A percentile compares a stretch with the other conserved stretches of the same genome.
Evolutionary conservation across 2,329 filamentous ascomycete genomes (phyloP).

Genomic region (Phaeophleospora eucalypticola): DNA sequence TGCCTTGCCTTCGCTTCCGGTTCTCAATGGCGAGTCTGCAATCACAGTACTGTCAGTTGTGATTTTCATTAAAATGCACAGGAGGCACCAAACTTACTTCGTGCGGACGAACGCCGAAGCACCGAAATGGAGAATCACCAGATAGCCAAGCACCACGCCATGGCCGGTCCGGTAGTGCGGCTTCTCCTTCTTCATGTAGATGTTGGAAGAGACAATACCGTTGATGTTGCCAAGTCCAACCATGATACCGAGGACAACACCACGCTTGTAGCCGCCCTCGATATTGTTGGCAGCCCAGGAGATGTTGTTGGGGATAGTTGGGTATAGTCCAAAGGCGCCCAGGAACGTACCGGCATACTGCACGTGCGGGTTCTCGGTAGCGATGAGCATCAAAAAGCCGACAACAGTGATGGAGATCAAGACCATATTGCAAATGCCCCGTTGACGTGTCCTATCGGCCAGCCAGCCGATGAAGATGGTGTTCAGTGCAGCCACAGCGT

Average conservation of each 20-base stretch:
- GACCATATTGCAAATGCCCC: slow-evolving; percentile 75
- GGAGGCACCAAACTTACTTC: slow-evolving; percentile 37
- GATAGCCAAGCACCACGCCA: slow-evolving; percentile 67
- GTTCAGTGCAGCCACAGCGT: slow-evolving; percentile 64
- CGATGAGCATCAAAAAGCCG: slow-evolving; percentile 77
- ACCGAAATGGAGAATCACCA: slow-evolving; percentile 49
- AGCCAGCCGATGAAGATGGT: slow-evolving; percentile 68
- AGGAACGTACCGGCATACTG: slow-evolving; percentile 82
- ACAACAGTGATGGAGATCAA: slow-evolving; percentile 65
- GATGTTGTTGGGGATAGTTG: slow-evolving; percentile 80
- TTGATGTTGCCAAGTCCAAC: slow-evolving; percentile 90
- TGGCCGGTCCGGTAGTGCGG: slow-evolving; percentile 55
- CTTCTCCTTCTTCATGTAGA: slow-evolving; percentile 51
- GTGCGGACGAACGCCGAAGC: slow-evolving; percentile 61
- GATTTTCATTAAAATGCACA: too few species aligned
- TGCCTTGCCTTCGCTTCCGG: slow-evolving; percentile 58
- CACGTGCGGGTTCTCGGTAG: slow-evolving; percentile 58
- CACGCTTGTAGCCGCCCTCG: slow-evolving; percentile 87
- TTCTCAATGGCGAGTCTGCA: slow-evolving; percentile 65
- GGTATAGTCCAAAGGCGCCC: slow-evolving; percentile 83
- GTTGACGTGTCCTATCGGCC: slow-evolving; percentile 67
- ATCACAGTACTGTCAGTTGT: too few species aligned
- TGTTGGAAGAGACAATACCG: slow-evolving; percentile 79
- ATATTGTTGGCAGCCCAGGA: slow-evolving; percentile 84
- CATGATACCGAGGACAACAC: slow-evolving; percentile 78